Evolutionary conservation across 148 eudicot species (phyloP).

Genomic region (Beta vulgaris): DNA sequence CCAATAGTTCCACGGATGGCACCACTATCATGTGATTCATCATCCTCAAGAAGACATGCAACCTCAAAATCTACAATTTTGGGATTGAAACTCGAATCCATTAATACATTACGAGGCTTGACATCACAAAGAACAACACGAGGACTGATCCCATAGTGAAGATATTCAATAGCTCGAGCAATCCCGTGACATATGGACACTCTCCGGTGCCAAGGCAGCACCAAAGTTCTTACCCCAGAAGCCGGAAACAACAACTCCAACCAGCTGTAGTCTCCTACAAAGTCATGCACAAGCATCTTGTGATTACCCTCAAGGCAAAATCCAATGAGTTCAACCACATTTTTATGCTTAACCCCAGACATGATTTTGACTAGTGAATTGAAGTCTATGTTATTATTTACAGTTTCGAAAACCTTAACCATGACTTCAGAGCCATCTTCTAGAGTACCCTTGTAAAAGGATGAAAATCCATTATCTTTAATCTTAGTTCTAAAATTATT

Average conservation of each 20-base stretch:
- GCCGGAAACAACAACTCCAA: conserved; percentile 29
- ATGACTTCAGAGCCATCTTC: not conserved
- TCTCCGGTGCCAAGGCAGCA: conserved; percentile 48
- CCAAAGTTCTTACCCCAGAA: conserved; percentile 16
- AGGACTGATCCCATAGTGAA: conserved; percentile 52
- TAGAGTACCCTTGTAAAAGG: conserved; percentile 4
- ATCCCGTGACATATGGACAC: conserved; percentile 51
- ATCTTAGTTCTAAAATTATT: not conserved
- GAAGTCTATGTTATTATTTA: too few relatives aligned
- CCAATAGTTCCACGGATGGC: not conserved
- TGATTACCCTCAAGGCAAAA: conserved; percentile 29
- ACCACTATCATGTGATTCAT: not conserved
- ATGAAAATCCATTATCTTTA: not conserved
- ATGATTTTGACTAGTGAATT: not conserved
- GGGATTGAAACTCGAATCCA: conserved; percentile 48
- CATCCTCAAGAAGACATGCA: conserved; percentile 30
- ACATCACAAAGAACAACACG: conserved; percentile 60
- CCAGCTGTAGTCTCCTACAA: conserved; percentile 51
- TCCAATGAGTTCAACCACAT: too few relatives aligned
- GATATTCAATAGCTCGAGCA: conserved; percentile 58
- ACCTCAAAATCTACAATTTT: conserved; percentile 62
- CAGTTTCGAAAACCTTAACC: not conserved
- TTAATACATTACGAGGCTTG: conserved; percentile 57
- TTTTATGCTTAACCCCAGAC: not conserved
- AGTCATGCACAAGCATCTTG: conserved; percentile 54